These are phyloP conservation scores for Phaeosphaeria sp. DNA, from an alignment of 2,329 filamentous ascomycete genomes.

Conservation along the genomic window DNA sequence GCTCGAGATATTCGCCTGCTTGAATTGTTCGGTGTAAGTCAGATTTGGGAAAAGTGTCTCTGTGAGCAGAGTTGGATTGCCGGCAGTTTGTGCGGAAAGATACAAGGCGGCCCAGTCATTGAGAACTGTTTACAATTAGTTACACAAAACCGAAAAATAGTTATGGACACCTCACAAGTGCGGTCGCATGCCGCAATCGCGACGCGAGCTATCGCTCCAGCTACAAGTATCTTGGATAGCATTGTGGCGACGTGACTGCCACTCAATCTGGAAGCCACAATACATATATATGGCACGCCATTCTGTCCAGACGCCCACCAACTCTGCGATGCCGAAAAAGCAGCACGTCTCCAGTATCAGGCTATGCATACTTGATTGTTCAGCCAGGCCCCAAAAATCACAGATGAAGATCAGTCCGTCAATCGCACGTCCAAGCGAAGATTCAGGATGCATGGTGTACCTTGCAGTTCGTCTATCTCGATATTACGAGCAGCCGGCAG, in stretches of 20 bases:
- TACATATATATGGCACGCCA: background rate
- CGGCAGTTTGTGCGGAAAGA: constrained; percentile 23
- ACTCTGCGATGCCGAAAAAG: background rate
- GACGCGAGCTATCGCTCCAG: background rate
- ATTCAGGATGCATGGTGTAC: background rate
- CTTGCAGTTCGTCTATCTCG: constrained; percentile 1
- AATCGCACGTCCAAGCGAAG: background rate
- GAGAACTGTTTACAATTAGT: constrained; percentile 6
- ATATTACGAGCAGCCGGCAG: constrained; percentile 1
- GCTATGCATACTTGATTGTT: background rate
- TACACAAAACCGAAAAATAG: background rate
- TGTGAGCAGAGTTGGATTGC: constrained; percentile 14
- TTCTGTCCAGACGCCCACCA: background rate
- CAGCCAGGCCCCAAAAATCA: background rate
- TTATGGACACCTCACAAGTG: constrained; percentile 6
- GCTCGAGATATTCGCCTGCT: constrained; percentile 16
- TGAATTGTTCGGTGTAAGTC: constrained; percentile 31
- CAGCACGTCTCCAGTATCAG: background rate
- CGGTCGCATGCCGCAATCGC: constrained; percentile 17
- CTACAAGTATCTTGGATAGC: background rate
- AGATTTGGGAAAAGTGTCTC: constrained; percentile 14
- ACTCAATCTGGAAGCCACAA: background rate
- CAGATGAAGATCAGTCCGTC: background rate
- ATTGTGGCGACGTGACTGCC: background rate
- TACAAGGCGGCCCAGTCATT: constrained; percentile 22